Base-by-base conservation (phyloP, 2,329 filamentous ascomycete species). In the Aspergillus piperis region DNA sequence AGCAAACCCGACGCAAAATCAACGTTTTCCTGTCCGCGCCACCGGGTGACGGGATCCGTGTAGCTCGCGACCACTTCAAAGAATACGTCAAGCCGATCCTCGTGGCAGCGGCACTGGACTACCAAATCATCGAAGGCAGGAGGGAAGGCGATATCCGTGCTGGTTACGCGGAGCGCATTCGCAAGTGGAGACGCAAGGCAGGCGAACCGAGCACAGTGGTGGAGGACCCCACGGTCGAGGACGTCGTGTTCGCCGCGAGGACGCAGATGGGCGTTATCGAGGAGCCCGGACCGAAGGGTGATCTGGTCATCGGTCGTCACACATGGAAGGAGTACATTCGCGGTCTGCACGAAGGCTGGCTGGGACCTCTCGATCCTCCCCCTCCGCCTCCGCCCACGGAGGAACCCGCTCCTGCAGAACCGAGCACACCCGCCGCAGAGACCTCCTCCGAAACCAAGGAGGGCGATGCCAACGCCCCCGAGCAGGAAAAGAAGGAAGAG, bases 311-410 rank as follows among this genome's bases (percentile, higher is more conserved):
- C 68, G 95, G 95, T 11, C 83, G 94, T 59, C 90, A 97, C 73
- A 89, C 94, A 8, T 99, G 95, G 95, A 99, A 97, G 79, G 95
- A 99, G 78, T 99, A 98, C 75, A 81, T 98, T 23, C 85, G 93
- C 60, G 95, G 95, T 49, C 73, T 98, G 66, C 95, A 99, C 74
- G 95, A 99, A 78, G 95, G 95, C 58, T 99, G 95, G 94, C 80
- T 99, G 23, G 94, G 95, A 0, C 92, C 95, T 7, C 80, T 96
- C 47, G 86, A 89, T 48, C 74, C 75, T 59, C 72, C 75, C 21
- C 62, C 72, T 23, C 57, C 71, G 2, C 54, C 64, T n/a, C 59
- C 65, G 21, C 57, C 68, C 19, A 54, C 63, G 10, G 36, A 44
- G 25, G 62, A 59, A n/a, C 63, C 65, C 8, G 49, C 75, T 27